Percentiles rank a stretch among this genome's conserved stretches.
phyloP scores from a whole-genome alignment of 129 eudicot genomes.

The Saussurea involucrata region DNA sequence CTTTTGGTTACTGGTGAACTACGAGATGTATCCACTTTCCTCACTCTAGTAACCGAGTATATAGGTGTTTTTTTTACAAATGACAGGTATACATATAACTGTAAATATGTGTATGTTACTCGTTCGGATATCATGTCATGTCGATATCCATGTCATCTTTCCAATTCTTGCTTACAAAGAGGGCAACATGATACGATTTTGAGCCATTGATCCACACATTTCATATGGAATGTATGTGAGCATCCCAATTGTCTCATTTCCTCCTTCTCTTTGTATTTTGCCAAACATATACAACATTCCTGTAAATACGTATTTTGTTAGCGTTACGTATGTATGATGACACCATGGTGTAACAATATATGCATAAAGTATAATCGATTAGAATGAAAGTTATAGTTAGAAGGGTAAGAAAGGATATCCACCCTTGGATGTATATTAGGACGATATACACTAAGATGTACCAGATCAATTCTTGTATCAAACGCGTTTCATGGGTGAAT shows the following conservation, averaged over 20 bases:
- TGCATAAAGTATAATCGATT: neutral
- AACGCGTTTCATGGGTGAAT: no score
- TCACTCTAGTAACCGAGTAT: slow-evolving; percentile 26
- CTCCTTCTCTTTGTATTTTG: slow-evolving; percentile 82
- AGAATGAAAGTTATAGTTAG: no score
- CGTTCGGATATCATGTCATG: neutral
- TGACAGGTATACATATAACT: neutral
- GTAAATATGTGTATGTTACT: neutral
- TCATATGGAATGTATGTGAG: slow-evolving; percentile 74
- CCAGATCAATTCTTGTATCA: no score
- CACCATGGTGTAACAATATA: neutral
- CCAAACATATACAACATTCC: slow-evolving; percentile 94
- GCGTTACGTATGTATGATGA: neutral
- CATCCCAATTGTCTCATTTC: slow-evolving; percentile 84
- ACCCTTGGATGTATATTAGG: no score
- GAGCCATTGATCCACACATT: slow-evolving; percentile 98
- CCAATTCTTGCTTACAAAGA: slow-evolving; percentile 80
- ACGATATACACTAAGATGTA: no score
- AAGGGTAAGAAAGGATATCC: no score
- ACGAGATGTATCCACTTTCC: neutral
- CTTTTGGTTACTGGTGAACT: slow-evolving; percentile 12
- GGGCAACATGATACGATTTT: slow-evolving; percentile 88
- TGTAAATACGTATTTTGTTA: slow-evolving; percentile 22
- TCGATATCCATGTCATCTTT: slow-evolving; percentile 26
- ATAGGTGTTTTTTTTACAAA: neutral